These are phyloP conservation scores for Fraxinus xanthoxyloides DNA, from an alignment of 305 asterid genomes.

Conservation along the genomic window DNA sequence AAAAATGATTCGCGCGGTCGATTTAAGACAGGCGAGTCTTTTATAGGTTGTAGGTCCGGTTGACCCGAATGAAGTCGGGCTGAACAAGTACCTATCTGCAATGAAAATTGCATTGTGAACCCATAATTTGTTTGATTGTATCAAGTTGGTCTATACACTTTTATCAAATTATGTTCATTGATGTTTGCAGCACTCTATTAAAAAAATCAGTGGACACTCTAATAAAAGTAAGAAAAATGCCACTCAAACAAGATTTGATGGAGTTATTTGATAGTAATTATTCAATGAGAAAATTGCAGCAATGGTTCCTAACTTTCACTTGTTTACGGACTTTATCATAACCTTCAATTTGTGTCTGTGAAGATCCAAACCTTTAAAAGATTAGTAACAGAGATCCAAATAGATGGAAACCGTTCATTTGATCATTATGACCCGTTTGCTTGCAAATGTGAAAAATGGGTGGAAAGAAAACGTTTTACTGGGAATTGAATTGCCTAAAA, in stretches of 20 bases:
- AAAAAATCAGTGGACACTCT: not conserved
- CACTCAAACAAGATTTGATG: not conserved
- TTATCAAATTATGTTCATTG: not conserved
- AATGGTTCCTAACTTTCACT: too few relatives aligned
- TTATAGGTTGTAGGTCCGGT: not conserved
- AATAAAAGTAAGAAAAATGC: too few relatives aligned
- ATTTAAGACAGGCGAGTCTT: not conserved
- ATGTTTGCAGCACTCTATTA: not conserved
- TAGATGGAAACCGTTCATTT: too few relatives aligned
- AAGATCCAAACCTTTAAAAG: too few relatives aligned
- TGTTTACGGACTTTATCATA: too few relatives aligned
- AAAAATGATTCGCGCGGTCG: constrained; percentile 4
- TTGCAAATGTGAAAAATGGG: too few relatives aligned
- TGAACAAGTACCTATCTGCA: not conserved
- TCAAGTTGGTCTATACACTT: not conserved
- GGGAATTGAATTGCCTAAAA: too few relatives aligned
- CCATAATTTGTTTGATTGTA: not conserved
- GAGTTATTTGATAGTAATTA: not conserved
- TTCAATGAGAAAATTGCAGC: too few relatives aligned
- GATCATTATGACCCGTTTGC: too few relatives aligned
- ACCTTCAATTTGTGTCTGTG: too few relatives aligned
- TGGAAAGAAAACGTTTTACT: too few relatives aligned
- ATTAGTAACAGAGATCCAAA: too few relatives aligned
- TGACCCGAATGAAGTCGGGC: not conserved
- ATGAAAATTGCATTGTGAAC: not conserved